Evolutionary conservation across 2,329 filamentous ascomycete genomes (phyloP).

Genomic region (Graphium sp.): DNA sequence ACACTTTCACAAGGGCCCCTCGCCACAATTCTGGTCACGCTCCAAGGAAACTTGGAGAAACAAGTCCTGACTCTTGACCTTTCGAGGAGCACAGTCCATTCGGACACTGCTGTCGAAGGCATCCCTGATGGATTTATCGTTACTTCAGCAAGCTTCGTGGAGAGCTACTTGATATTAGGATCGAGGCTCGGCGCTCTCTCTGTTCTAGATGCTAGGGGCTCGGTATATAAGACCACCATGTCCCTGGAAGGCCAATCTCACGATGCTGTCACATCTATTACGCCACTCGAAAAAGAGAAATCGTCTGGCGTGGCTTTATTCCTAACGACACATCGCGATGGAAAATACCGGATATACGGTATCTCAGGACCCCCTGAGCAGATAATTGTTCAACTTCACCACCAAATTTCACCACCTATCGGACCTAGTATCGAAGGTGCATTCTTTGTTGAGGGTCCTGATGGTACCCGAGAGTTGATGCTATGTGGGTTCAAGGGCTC

Average conservation of each 20-base stretch:
- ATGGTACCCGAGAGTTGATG: slow-evolving; percentile 34
- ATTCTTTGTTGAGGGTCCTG: slow-evolving; percentile 29
- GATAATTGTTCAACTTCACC: slow-evolving; percentile 30
- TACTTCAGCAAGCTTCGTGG: slow-evolving; percentile 24
- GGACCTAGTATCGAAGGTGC: slow-evolving; percentile 63
- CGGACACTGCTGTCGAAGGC: slow-evolving; percentile 14
- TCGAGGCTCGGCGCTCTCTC: slow-evolving; percentile 33
- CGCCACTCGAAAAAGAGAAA: slow-evolving; percentile 18
- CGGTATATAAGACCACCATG: slow-evolving; percentile 1
- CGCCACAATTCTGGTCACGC: slow-evolving; percentile 22
- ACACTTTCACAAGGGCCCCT: no score
- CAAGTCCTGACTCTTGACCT: slow-evolving; percentile 22
- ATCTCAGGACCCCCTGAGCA: slow-evolving; percentile 4
- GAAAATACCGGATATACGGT: slow-evolving; percentile 50
- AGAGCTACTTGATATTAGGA: slow-evolving; percentile 30
- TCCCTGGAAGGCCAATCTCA: slow-evolving; percentile 8
- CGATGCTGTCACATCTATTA: slow-evolving; percentile 55
- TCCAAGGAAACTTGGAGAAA: slow-evolving; percentile 26
- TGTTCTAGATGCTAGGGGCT: slow-evolving; percentile 11
- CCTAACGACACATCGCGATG: slow-evolving; percentile 61
- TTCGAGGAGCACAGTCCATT: slow-evolving; percentile 11
- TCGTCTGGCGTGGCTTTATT: slow-evolving; percentile 24
- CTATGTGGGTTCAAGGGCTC: slow-evolving; percentile 71
- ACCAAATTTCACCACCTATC: slow-evolving; percentile 53
- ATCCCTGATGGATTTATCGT: slow-evolving; percentile 31